Conservation (phyloP, 306 rosid genomes). For the Echinosophora koreensis region DNA sequence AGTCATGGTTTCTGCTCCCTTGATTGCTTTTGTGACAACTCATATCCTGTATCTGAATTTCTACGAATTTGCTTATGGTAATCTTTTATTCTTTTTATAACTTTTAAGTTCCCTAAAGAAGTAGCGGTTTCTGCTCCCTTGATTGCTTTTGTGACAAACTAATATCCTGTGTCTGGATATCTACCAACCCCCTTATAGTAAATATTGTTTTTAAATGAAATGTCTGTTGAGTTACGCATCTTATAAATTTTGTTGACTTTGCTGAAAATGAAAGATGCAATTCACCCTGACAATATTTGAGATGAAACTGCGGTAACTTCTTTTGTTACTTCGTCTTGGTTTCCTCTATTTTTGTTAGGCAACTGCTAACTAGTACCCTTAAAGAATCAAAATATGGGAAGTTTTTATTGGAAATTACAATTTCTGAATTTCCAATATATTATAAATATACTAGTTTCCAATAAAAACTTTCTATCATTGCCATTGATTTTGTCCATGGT, state of each 20-base stretch:
- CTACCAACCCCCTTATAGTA: conserved; percentile 65
- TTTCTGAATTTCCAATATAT: too few species aligned
- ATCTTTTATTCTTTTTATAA: conserved; percentile 39
- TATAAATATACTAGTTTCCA: too few species aligned
- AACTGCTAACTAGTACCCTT: too few species aligned
- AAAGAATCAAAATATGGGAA: too few species aligned
- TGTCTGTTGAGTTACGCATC: conserved; percentile 14
- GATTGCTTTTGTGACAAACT: conserved; percentile 65
- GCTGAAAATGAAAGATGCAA: neutral
- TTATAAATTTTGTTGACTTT: neutral
- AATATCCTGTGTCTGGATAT: conserved; percentile 67
- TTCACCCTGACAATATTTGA: neutral
- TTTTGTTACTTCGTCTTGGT: conserved; percentile 15
- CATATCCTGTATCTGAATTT: conserved; percentile 91
- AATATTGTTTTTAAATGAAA: conserved; percentile 16
- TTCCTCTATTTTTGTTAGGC: conserved; percentile 5
- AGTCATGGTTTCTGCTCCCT: conserved; percentile 95
- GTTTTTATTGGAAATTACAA: too few species aligned
- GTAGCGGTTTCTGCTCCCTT: conserved; percentile 74
- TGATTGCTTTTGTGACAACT: conserved; percentile 84
- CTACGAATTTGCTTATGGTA: conserved; percentile 83
- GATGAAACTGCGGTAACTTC: neutral
- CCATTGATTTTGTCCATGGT: neutral
- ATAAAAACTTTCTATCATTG: neutral
- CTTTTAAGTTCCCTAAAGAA: conserved; percentile 48